These are phyloP conservation scores for Beauveria bassiana DNA, from an alignment of 2,329 filamentous ascomycete species.

Conservation along the genomic window DNA sequence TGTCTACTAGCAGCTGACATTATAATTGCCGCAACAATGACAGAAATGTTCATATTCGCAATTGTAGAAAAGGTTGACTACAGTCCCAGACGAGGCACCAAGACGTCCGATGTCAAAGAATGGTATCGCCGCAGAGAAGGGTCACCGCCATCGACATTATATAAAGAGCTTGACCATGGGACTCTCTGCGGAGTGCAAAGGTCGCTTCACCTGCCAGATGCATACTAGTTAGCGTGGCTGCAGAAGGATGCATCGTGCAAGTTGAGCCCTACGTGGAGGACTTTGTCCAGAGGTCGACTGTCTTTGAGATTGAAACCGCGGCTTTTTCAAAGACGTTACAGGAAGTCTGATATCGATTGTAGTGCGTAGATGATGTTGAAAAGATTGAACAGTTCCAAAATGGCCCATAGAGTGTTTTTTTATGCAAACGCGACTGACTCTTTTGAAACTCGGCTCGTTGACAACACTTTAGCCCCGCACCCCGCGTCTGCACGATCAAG, in stretches of 20 bases:
- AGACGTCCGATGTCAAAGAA: not conserved
- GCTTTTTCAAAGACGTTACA: not conserved
- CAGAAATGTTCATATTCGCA: not conserved
- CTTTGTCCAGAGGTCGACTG: not conserved
- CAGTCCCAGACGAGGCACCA: not conserved
- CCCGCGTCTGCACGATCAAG: not conserved
- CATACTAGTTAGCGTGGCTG: slow-evolving; percentile 9
- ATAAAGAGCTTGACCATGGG: not conserved
- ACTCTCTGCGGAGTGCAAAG: not conserved
- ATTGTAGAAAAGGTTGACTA: not conserved
- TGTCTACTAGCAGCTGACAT: not conserved
- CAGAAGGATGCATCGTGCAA: not conserved
- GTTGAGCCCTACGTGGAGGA: not conserved
- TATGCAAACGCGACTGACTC: too few relatives aligned
- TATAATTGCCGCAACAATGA: not conserved
- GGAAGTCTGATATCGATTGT: accelerated
- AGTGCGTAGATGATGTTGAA: not conserved
- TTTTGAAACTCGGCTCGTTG: too few relatives aligned
- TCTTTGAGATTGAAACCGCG: not conserved
- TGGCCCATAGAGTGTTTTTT: too few relatives aligned
- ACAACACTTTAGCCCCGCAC: not conserved
- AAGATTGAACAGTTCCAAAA: not conserved
- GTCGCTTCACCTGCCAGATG: slow-evolving; percentile 2
- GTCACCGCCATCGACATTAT: not conserved
- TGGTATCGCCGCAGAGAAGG: not conserved